These are phyloP conservation scores for Coniosporium apollinis DNA, from an alignment of 495 filamentous ascomycete species.

Conservation along the genomic window DNA sequence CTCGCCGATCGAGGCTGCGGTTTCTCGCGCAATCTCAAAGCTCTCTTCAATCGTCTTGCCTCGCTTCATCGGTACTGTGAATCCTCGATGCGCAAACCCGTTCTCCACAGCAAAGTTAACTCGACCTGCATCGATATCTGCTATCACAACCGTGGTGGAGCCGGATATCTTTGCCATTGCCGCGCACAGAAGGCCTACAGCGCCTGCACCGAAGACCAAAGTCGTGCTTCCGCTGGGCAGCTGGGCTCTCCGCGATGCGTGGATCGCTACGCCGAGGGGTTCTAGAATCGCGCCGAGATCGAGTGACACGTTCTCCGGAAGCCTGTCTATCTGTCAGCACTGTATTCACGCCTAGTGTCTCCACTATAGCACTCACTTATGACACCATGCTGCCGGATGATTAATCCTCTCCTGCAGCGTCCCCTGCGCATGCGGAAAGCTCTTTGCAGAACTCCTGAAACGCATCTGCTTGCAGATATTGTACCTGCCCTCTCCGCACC, in stretches of 20 bases:
- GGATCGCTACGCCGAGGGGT: slow-evolving; percentile 63
- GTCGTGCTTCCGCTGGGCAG: slow-evolving; percentile 37
- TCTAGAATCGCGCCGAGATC: slow-evolving; percentile 62
- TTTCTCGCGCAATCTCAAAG: slow-evolving; percentile 41
- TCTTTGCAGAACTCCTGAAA: slow-evolving; percentile 66
- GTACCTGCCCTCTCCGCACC: slow-evolving; percentile 54
- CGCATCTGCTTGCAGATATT: slow-evolving; percentile 72
- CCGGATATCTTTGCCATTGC: slow-evolving; percentile 51
- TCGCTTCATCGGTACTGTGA: slow-evolving; percentile 27
- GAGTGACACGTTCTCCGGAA: slow-evolving; percentile 45
- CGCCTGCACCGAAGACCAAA: slow-evolving; percentile 65
- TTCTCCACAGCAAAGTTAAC: slow-evolving; percentile 56
- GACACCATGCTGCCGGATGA: slow-evolving; percentile 52
- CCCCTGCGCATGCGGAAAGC: slow-evolving; percentile 63
- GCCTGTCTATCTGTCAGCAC: slow-evolving; percentile 24
- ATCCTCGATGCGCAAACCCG: slow-evolving; percentile 44
- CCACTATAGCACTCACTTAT: slow-evolving; percentile 32
- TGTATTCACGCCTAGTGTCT: neutral
- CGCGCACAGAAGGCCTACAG: slow-evolving; percentile 62
- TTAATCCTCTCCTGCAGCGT: slow-evolving; percentile 67
- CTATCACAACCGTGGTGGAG: slow-evolving; percentile 49
- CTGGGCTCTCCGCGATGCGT: slow-evolving; percentile 47
- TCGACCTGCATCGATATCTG: slow-evolving; percentile 60
- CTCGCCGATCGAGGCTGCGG: slow-evolving; percentile 33
- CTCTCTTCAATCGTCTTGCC: slow-evolving; percentile 34